Base-by-base conservation (phyloP, 2,329 filamentous ascomycete species). In the Curvularia verruculosa region DNA sequence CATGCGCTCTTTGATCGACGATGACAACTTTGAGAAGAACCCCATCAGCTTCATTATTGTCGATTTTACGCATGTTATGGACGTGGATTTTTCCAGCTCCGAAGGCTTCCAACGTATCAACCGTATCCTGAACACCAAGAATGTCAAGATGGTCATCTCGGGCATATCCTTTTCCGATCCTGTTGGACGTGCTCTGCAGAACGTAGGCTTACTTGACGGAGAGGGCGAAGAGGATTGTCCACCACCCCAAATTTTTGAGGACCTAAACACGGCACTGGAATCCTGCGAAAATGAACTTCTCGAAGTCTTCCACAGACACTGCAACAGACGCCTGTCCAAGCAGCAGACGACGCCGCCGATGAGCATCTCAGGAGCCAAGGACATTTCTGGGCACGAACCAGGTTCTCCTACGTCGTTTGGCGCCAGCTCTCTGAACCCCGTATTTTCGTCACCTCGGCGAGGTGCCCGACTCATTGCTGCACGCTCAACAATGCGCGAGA, bases 51-150 rank as follows among this genome's bases (percentile, higher is more conserved):
- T 92, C 73, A 82, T 99, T 40, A 86, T 99, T 18, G 82, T 99
- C 37, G 95, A 99, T 72, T 84, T 99, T 67, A 88, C 87, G 62
- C 89, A 95, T 61, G 95, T 99, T 40, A 93, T 89, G 13, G 95
- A 94, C 7, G 85, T 98, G 21, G 95, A 99, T 77, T 99, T 96
- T 74, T 98, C 94, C 0, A 94, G 95, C 1, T 94, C 92, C 1
- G 95, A 99, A 75, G 95, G 91, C 0, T 98, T 99, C 74, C 92
- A 91, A 58, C 89, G 93, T 13, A 92, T 99, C 76, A 95, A 93
- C 72, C 87, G 95, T 21, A 84, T 98, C 19, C 81, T 98, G 2
- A 82, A 87, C 59, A 87, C 88, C 61, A 90, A 91, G 70, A 87
- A 87, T 24, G 90, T 99, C 34, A 85, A 89, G 55, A 85, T 97